Conservation (phyloP, 2,329 filamentous ascomycete genomes). For the Trichoderma lentiforme region DNA sequence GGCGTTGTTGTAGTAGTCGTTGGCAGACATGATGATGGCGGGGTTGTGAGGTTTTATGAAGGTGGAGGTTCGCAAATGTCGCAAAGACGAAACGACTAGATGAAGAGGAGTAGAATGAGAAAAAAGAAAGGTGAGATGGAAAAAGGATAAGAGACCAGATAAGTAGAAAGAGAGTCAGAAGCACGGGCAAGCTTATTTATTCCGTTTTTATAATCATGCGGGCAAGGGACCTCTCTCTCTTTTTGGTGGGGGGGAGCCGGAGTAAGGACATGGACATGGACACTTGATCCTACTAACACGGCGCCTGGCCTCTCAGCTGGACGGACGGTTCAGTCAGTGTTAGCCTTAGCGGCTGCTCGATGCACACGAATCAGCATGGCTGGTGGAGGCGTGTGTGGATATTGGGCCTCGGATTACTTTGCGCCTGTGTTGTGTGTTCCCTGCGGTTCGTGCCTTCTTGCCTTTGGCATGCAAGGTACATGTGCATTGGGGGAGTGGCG, state of each 20-base stretch:
- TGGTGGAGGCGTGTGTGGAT: background rate
- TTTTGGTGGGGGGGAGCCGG: background rate
- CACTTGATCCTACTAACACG: background rate
- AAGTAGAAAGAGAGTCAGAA: background rate
- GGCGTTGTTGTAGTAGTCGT: constrained; percentile 38
- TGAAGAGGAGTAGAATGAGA: too few species aligned
- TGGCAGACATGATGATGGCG: constrained; percentile 36
- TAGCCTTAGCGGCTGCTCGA: background rate
- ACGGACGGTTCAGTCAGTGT: background rate
- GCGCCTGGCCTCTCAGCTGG: background rate
- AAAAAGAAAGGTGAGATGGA: background rate
- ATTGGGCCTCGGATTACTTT: background rate
- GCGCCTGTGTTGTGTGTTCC: too few species aligned
- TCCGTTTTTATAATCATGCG: background rate
- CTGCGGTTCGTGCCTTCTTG: background rate
- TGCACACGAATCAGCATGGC: background rate
- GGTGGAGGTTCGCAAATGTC: background rate
- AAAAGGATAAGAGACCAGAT: background rate
- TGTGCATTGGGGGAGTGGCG: constrained; percentile 4
- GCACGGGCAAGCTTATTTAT: constrained; percentile 12
- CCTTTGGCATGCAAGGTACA: background rate
- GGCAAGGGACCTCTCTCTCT: background rate
- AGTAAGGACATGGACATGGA: background rate
- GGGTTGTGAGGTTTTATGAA: background rate
- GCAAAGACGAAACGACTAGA: background rate